Evolutionary conservation across 495 filamentous ascomycete genomes (phyloP).

Genomic region (Neurospora sp.): DNA sequence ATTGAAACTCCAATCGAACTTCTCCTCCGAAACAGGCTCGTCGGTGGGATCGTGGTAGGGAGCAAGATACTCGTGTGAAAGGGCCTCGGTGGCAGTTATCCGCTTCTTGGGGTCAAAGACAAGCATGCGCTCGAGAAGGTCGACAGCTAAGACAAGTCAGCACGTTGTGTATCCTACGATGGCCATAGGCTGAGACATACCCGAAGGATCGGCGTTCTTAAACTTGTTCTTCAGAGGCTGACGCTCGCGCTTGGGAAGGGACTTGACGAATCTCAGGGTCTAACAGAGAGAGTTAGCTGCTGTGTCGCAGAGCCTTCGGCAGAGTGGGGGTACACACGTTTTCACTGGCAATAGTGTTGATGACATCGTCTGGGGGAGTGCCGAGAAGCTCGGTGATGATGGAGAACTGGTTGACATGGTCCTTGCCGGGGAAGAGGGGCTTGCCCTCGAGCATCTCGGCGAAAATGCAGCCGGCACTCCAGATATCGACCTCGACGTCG

Average conservation of each 20-base stretch:
- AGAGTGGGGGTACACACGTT: slow-evolving; percentile 53
- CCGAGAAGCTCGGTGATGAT: slow-evolving; percentile 98
- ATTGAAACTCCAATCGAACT: slow-evolving; percentile 99
- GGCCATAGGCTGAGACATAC: slow-evolving; percentile 33
- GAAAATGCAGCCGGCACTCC: slow-evolving; percentile 98
- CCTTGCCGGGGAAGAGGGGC: slow-evolving; percentile 95
- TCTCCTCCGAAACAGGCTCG: slow-evolving; percentile 91
- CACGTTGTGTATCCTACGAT: neutral
- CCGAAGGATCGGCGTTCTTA: slow-evolving; percentile 86
- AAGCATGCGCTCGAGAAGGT: slow-evolving; percentile 91
- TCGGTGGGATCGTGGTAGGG: slow-evolving; percentile 97
- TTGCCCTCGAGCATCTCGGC: slow-evolving; percentile 99
- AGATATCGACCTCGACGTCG: slow-evolving; percentile 98
- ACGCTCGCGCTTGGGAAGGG: slow-evolving; percentile 88
- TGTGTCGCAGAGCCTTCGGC: neutral
- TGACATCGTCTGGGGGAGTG: slow-evolving; percentile 97
- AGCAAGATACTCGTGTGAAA: slow-evolving; percentile 85
- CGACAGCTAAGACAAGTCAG: slow-evolving; percentile 55
- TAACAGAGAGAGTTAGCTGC: slow-evolving; percentile 23
- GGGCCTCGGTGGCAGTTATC: slow-evolving; percentile 70
- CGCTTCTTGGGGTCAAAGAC: slow-evolving; percentile 94
- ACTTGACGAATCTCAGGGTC: slow-evolving; percentile 96
- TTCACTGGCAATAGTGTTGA: slow-evolving; percentile 95
- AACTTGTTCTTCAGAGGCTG: slow-evolving; percentile 88
- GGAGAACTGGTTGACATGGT: slow-evolving; percentile 98